Base-by-base conservation (phyloP, 2,329 filamentous ascomycete species). In the Colletotrichum lini region DNA sequence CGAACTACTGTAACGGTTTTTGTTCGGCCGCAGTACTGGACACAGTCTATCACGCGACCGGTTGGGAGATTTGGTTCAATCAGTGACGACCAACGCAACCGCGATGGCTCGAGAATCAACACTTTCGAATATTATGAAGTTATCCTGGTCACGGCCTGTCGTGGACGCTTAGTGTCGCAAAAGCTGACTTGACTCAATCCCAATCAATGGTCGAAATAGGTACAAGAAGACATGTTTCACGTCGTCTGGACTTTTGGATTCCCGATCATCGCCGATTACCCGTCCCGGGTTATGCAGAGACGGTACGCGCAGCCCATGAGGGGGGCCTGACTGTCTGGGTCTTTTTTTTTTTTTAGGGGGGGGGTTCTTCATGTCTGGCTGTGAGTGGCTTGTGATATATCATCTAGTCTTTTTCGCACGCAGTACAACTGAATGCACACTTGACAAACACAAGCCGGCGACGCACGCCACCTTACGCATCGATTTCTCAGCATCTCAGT, bases 261-360 rank as follows among this genome's bases (percentile, higher is more conserved):
- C 52, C 65, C 58, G 64, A 68, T 71, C 65, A 63, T 68, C 58
- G 65, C 65, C 68, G 68, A 71, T 68, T 61, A 68, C 45, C 68
- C 65, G 65, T 62, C 58, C 65, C 26, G 68, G 50, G 42, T 18
- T 52, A 26, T 68, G 58, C 63, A 58, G 65, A 63, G 68, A 30
- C 49, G 45, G 35, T 57, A 38, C 35, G 30, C 30, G 35, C 40
- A 16, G 21, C 30, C n/a, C 21, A 54, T 47, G 30, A 50, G 44
- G 54, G 44, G 54, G 54, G 12, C 58, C n/a, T 21, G 50, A 18
- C 42, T 47, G 30, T 26, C 23, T 18, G 44, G 26, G 40, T 30
- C 26, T 30, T 30, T 30, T 30, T 30, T 30, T 5, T 30, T 7
- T 26, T 26, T 26, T 26, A 16, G 57, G 53, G 44, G 18, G 21